Percentiles rank a stretch among this genome's conserved stretches.
phyloP scores from a whole-genome alignment of 129 eudicot species.

The Lactuca sativa region DNA sequence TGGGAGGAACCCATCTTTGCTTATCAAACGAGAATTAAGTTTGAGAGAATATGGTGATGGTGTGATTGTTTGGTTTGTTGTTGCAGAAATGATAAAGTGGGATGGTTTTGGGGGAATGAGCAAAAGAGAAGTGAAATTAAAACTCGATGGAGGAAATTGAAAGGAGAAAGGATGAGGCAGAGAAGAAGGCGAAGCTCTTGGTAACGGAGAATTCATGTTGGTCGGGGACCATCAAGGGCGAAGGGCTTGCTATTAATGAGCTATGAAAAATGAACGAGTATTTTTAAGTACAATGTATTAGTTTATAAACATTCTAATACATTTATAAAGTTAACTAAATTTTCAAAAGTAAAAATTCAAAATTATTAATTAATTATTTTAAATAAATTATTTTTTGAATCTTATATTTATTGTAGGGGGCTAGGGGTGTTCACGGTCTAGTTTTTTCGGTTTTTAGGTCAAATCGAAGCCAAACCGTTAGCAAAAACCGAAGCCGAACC shows the following conservation, averaged over 20 bases:
- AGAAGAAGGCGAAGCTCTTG: conserved; percentile 10
- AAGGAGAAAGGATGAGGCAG: conserved; percentile 1
- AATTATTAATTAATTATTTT: no score
- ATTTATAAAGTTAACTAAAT: no score
- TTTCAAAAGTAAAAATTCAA: no score
- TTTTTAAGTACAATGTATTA: no score
- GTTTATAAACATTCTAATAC: no score
- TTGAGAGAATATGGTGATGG: neutral
- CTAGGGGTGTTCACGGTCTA: no score
- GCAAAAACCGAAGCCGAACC: no score
- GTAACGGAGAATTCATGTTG: conserved; percentile 15
- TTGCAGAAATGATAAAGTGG: conserved; percentile 6
- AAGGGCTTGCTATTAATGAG: neutral
- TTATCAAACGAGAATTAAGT: neutral
- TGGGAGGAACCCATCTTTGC: neutral
- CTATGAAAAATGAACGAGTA: no score
- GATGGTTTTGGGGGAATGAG: conserved; percentile 13
- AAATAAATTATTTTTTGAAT: no score
- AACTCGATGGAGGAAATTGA: conserved; percentile 6
- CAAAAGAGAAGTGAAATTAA: neutral
- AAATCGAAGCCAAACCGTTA: no score
- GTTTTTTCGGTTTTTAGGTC: no score
- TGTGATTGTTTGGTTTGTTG: conserved; percentile 3
- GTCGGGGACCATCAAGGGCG: neutral
- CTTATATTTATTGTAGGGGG: no score